Base-by-base conservation (phyloP, 352 stramenopile genomes). In the Globisporangium camurandrum region DNA sequence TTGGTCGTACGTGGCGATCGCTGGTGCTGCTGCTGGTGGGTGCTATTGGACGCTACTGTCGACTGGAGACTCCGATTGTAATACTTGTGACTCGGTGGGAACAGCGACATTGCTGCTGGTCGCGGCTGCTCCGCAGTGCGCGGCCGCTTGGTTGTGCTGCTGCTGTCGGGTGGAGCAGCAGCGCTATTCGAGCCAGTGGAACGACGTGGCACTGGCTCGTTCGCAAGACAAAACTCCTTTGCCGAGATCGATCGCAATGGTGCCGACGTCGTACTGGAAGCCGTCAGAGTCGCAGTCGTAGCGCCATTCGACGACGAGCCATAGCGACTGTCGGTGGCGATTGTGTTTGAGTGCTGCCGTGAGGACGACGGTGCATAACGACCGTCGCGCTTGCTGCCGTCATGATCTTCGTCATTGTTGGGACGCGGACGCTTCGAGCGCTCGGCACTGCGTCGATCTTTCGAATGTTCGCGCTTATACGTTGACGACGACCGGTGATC, bases 161-260 rank as follows among this genome's bases (percentile, higher is more conserved):
- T 37, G 22, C 7, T 31, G 14, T 7, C 28, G 24, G 23, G 11
- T 42, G 11, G 24, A 34, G 27, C n/a, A 27, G 22, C 38, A 1
- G n/a, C n/a, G n/a, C n/a, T n/a, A n/a, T n/a, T n/a, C n/a, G n/a
- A n/a, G n/a, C 53, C 45, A 7, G 14, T 31, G 23, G 19, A 4
- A 10, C 44, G 47, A 1, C 36, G 51, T 20, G 47, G 53, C 10
- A 27, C 26, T 7, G 67, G 67, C 41, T 84, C 72, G 50, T 75
- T 84, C 20, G 44, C 62, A 52, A 77, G 64, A 33, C 67, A 79
- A 37, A 77, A 79, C 41, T 81, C 65, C 31, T 81, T 84, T 9
- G 71, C 60, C 11, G 65, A 81, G 42, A 81, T 75, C 17, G 72
- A 81, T 44, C 59, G 57, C 23, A 50, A 60, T 2, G 52, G 36